Evolutionary conservation across 306 rosid genomes (phyloP), one percentile per base, ranked within the genome.

Genomic region (Ormosia semicastrata): DNA sequence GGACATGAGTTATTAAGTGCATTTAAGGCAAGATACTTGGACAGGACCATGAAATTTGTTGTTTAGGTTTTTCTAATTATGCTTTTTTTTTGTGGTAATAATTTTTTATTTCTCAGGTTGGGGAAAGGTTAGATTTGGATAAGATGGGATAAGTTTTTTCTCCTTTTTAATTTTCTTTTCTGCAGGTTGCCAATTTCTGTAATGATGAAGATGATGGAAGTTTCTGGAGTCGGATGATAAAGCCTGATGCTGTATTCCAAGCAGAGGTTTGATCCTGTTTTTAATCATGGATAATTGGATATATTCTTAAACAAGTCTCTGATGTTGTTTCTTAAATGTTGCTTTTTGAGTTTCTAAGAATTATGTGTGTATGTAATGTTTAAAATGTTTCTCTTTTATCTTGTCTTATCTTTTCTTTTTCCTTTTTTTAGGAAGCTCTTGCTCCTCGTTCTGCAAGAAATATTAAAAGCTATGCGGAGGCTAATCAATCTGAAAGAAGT

Each of bases 171-270:
- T 54, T 80, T 81, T 56, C 50, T 52, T 14, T 44, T 32, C 13
- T 73, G 18, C 87, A 96, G 99, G 99, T 96, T 82, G 99, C 99
- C 76, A 96, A 91, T 86, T 92, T 96, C 75, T 85, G 89, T 70
- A 92, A 90, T 78, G 92, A 87, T 75, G 98, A 92, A 89, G 99
- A 96, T 79, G 99, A 96, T 92, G 97, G 92, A 57, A 96, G 97
- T 87, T 96, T 96, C 73, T 96, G 99, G 99, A 96, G 99, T 79
- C 97, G 98, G 76, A 90, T 96, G 99, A 96, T 96, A 87, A 92
- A 92, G 88, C 94, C 99, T 5, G 97, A 92, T 12, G 93, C 98
- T 18, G 71, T 92, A 33, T 84, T 88, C 66, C 94, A 96, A 72
- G 99, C 99, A 4, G 97, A 92, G 90, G 99, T 96, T 86, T 80